These are phyloP conservation scores for Tetrahymena borealis DNA, from an alignment of 73 alveolate species.

Conservation along the genomic window DNA sequence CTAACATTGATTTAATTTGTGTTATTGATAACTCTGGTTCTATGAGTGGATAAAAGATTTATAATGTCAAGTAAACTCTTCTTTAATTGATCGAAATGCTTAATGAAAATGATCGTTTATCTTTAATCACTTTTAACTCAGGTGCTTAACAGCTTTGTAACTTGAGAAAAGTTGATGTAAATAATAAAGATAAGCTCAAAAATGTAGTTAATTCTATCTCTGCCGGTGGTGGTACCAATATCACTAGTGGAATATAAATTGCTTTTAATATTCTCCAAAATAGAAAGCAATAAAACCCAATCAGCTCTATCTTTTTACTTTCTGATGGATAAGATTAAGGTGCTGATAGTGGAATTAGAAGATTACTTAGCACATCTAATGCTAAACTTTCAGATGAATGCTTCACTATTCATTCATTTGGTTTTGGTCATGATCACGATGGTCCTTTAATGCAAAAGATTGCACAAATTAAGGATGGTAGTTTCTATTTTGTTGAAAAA, in stretches of 20 bases:
- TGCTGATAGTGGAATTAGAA: not conserved
- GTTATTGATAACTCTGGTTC: constrained; percentile 2
- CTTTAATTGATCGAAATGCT: not conserved
- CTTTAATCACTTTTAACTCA: not conserved
- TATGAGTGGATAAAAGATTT: not conserved
- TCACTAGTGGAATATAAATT: constrained; percentile 49
- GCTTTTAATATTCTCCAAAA: constrained; percentile 50
- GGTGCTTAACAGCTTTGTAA: constrained; percentile 9
- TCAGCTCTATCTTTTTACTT: constrained; percentile 52
- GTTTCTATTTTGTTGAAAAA: constrained; percentile 57
- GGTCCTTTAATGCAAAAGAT: constrained; percentile 56
- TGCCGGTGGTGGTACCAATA: constrained; percentile 66
- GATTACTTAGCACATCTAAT: constrained; percentile 3
- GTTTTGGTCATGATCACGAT: constrained; percentile 77
- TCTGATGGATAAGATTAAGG: constrained; percentile 72
- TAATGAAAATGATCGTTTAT: not conserved
- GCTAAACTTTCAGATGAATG: constrained; percentile 2
- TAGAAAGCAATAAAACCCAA: constrained; percentile 44
- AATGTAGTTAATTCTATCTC: constrained; percentile 17
- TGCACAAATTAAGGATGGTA: constrained; percentile 60
- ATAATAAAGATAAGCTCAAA: constrained; percentile 29
- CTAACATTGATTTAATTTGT: not conserved
- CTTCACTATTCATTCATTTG: constrained; percentile 72
- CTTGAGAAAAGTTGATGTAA: constrained; percentile 36
- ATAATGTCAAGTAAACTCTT: not conserved